Evolutionary conservation across 768 basidiomycete species (phyloP).

Genomic region (Neoboletus brunneissimus): DNA sequence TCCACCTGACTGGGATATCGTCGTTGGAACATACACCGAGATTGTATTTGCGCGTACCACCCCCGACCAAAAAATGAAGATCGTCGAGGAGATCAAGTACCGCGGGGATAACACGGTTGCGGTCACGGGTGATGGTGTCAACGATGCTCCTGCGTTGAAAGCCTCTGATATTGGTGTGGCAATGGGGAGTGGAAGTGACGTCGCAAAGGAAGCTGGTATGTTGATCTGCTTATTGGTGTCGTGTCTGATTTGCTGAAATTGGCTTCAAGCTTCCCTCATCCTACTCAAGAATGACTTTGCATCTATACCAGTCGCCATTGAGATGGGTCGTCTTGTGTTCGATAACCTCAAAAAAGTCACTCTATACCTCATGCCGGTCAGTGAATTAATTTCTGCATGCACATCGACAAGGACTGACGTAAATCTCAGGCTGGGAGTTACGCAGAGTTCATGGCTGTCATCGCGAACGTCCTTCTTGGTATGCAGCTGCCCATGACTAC

Average conservation of each 20-base stretch:
- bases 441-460: slow-evolving; percentile 56
- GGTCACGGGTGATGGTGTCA: slow-evolving; percentile 56
- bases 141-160: slow-evolving; percentile 51
- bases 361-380: slow-evolving; percentile 41
- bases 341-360: slow-evolving; percentile 55
- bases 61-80: slow-evolving; percentile 56
- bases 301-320: slow-evolving; percentile 55
- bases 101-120: slow-evolving; percentile 49
- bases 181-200: slow-evolving; percentile 46
- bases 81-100: slow-evolving; percentile 52
- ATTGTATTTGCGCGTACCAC: slow-evolving; percentile 58
- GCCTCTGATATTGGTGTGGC: slow-evolving; percentile 56
- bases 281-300: slow-evolving; percentile 57
- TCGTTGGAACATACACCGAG: slow-evolving; percentile 37
- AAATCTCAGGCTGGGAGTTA: slow-evolving; percentile 46
- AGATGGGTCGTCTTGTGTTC: slow-evolving; percentile 57
- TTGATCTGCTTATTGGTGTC: neutral
- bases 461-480: slow-evolving; percentile 55
- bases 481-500: slow-evolving; percentile 57
- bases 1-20: slow-evolving; percentile 38
- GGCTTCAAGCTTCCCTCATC: slow-evolving; percentile 38
- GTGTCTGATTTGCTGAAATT: neutral
- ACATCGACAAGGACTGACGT: neutral
- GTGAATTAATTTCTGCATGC: neutral
- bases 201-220: slow-evolving; percentile 54